Evolutionary conservation across 768 basidiomycete species (phyloP), one percentile per base, ranked within the genome.

Genomic region (Mycena haematopus): DNA sequence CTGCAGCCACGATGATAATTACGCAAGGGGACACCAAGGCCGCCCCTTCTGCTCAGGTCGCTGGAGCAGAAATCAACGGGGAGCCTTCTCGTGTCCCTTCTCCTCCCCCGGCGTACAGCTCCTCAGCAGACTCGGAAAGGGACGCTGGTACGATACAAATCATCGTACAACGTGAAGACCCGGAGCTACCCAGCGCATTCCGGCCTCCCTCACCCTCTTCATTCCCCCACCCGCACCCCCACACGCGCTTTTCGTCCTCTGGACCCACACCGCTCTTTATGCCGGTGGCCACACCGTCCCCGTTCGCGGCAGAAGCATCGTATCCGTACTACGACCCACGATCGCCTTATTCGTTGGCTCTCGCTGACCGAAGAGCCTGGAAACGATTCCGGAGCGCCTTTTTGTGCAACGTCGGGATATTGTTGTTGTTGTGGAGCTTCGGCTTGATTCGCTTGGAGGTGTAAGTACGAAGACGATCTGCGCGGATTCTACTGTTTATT

Each of bases 321-420:
- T 67, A 67, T 46, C 51, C 66, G n/a, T 67, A 67, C 46, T 63
- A 67, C 42, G 66, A 67, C 52, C 66, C 66, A n/a, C 66, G 66
- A 0, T 67, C 66, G 8, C 35, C 66, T 3, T 63, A 67, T 56
- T 67, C 66, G n/a, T 29, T 67, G 6, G 62, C 62, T 13, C 66
- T 47, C 22, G 66, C 66, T 10, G 66, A 67, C 31, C 27, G 31
- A 44, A n/a, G 66, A 55, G 66, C 66, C 1, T 40, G 57, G 8
- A 22, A 13, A 1, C 42, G 66, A 25, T 67, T 67, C 19, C 63
- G 66, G 66, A 33, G 22, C 33, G 62, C 66, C 19, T 63, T 67
- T 17, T 17, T n/a, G 29, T 60, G 58, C 24, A 40, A 21, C 19
- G 25, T 63, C 11, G 54, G n/a, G 25, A 50, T 63, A 13, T 7